A percentile compares a stretch with the other conserved stretches of the same genome.
Conservation (phyloP, 371 early-diverging fungal species). For the Mortierella sp. region DNA sequence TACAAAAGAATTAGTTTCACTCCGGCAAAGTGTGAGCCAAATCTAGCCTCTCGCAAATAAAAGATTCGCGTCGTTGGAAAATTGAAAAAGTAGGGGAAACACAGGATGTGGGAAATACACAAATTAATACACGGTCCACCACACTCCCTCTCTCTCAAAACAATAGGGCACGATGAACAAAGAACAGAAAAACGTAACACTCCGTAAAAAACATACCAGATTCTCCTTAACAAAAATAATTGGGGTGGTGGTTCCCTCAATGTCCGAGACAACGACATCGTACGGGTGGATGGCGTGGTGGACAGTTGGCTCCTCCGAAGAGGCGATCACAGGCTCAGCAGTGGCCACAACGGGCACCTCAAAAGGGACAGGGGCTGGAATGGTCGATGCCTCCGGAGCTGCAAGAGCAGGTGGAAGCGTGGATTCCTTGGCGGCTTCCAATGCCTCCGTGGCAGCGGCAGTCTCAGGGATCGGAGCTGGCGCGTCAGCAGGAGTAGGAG, state of each 20-base stretch:
- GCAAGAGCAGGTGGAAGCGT: constrained; percentile 21
- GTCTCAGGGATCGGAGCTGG: not conserved
- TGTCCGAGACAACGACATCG: constrained; percentile 81
- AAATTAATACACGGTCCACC: not conserved
- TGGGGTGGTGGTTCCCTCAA: constrained; percentile 97
- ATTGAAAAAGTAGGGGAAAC: constrained; percentile 12
- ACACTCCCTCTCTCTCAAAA: not conserved
- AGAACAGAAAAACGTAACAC: not conserved
- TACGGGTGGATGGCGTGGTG: constrained; percentile 51
- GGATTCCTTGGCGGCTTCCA: not conserved
- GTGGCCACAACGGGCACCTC: constrained; percentile 15
- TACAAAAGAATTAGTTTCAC: not conserved
- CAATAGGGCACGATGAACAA: not conserved
- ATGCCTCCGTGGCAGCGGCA: not conserved
- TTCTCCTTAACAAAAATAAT: constrained; percentile 95
- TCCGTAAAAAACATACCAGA: constrained; percentile 61
- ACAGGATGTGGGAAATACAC: constrained; percentile 5
- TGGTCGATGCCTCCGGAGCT: constrained; percentile 29
- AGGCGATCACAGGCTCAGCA: constrained; percentile 16
- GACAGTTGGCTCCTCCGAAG: constrained; percentile 34
- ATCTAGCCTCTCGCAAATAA: not conserved
- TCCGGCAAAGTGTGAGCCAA: not conserved
- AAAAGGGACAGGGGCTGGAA: constrained; percentile 28
- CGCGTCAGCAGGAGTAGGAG: not conserved
- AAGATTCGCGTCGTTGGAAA: constrained; percentile 16